Percentiles rank a stretch among this genome's conserved stretches.
Evolutionary conservation across 805 yeast species (phyloP).

Genomic region (Saccharomycopsis guyanensis): DNA sequence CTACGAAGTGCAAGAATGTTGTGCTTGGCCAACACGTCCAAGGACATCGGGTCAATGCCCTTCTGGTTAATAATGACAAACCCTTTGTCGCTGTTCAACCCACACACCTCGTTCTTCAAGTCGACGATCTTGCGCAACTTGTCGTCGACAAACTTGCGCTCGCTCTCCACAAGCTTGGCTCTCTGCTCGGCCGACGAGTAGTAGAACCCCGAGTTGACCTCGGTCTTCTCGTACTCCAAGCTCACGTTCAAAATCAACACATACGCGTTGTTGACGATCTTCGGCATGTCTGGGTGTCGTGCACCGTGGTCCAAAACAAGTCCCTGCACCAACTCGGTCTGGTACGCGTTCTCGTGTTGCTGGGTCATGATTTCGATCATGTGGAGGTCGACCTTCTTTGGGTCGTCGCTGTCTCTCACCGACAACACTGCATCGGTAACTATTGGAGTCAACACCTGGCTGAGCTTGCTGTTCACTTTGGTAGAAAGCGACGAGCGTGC

Average conservation of each 20-base stretch:
- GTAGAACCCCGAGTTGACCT: constrained; percentile 92
- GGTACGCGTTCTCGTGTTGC: constrained; percentile 86
- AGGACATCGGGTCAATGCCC: constrained; percentile 97
- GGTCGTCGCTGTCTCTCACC: constrained; percentile 44
- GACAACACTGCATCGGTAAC: constrained; percentile 93
- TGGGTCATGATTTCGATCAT: constrained; percentile 98
- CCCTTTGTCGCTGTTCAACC: constrained; percentile 58
- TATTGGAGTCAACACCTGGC: constrained; percentile 81
- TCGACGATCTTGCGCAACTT: constrained; percentile 87
- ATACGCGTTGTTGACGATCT: constrained; percentile 70
- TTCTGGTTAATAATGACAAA: constrained; percentile 96
- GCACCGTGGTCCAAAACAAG: constrained; percentile 97
- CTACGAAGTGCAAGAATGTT: constrained; percentile 91
- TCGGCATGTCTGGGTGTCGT: constrained; percentile 99
- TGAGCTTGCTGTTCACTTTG: constrained; percentile 69
- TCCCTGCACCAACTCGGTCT: constrained; percentile 78
- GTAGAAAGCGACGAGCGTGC: constrained; percentile 87
- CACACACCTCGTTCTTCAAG: constrained; percentile 87
- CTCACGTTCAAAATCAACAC: constrained; percentile 88
- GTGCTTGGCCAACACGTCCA: constrained; percentile 88
- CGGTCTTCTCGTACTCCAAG: constrained; percentile 94
- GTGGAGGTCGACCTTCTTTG: constrained; percentile 65
- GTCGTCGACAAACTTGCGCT: constrained; percentile 90
- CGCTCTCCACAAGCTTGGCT: constrained; percentile 87
- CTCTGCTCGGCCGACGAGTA: constrained; percentile 95